phyloP scores from a whole-genome alignment of 306 rosid genomes.

The Citrullus mucosospermus region DNA sequence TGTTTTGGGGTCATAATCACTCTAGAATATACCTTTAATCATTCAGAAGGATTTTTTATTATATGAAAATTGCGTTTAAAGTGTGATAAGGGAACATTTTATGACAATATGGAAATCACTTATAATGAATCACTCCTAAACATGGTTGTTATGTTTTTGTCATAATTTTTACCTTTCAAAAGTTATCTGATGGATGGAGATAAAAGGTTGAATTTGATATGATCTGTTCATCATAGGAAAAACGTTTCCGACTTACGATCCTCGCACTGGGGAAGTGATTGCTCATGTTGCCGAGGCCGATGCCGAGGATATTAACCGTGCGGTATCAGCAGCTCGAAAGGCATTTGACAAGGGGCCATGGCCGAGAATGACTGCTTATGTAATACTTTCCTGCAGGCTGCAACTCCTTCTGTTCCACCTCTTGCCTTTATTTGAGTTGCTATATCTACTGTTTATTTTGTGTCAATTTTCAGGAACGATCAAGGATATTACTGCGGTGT shows the following conservation, averaged over 20 bases:
- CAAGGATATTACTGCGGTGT: conserved; percentile 59
- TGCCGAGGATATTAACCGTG: conserved; percentile 65
- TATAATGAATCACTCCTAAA: too few relatives aligned
- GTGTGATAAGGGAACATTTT: too few relatives aligned
- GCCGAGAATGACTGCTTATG: conserved; percentile 90
- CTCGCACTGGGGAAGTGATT: conserved; percentile 77
- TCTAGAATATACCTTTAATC: too few relatives aligned
- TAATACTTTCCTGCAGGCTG: conserved; percentile 11
- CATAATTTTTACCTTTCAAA: not conserved
- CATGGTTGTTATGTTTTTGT: not conserved
- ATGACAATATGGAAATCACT: too few relatives aligned
- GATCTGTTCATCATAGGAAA: conserved; percentile 37
- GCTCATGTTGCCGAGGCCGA: conserved; percentile 82
- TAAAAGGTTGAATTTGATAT: conserved; percentile 3
- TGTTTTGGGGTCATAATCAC: too few relatives aligned
- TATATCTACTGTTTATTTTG: not conserved
- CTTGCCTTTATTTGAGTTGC: conserved; percentile 1
- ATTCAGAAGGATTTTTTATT: too few relatives aligned
- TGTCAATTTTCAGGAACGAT: conserved; percentile 47
- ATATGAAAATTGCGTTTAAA: too few relatives aligned
- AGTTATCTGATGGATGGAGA: not conserved
- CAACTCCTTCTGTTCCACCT: not conserved
- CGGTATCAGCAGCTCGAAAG: conserved; percentile 86
- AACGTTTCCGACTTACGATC: conserved; percentile 80
- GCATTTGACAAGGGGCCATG: conserved; percentile 97